Conservation (phyloP, 306 rosid genomes). For the Hippophae rhamnoides region DNA sequence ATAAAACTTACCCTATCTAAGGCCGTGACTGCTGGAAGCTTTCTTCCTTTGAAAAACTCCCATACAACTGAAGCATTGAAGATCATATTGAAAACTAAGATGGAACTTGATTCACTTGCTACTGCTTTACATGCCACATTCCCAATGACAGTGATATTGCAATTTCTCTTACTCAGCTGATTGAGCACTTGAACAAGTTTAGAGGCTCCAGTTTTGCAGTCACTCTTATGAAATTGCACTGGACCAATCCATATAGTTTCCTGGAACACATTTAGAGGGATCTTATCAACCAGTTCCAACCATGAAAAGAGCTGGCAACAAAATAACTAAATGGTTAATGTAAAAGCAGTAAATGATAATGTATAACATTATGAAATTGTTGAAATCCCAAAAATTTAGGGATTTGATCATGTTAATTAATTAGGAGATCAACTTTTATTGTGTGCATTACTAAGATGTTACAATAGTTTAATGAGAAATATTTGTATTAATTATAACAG, state of each 20-base stretch:
- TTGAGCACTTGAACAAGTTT: constrained; percentile 52
- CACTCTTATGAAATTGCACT: constrained; percentile 44
- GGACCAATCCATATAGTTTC: constrained; percentile 80
- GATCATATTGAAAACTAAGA: constrained; percentile 33
- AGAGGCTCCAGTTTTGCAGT: constrained; percentile 39
- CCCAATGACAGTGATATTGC: constrained; percentile 64
- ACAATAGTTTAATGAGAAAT: too few species aligned
- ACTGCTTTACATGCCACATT: constrained; percentile 44
- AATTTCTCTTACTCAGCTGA: constrained; percentile 37
- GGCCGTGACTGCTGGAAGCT: constrained; percentile 74
- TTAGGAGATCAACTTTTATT: too few species aligned
- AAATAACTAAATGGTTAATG: not conserved
- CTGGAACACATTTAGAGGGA: constrained; percentile 30
- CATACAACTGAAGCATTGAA: constrained; percentile 76
- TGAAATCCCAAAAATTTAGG: too few species aligned
- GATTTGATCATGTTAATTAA: too few species aligned
- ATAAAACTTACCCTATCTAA: constrained; percentile 54
- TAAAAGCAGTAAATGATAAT: constrained; percentile 1
- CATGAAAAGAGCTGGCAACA: constrained; percentile 1
- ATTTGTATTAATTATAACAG: too few species aligned
- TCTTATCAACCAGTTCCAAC: constrained; percentile 8
- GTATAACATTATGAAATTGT: constrained; percentile 2
- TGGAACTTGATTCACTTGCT: constrained; percentile 37
- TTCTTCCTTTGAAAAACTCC: constrained; percentile 87
- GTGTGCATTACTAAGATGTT: too few species aligned